A percentile compares a stretch with the other conserved stretches of the same genome.
These are phyloP conservation scores for Patellifolia procumbens DNA, from an alignment of 179 eudicot species.

Conservation along the genomic window DNA sequence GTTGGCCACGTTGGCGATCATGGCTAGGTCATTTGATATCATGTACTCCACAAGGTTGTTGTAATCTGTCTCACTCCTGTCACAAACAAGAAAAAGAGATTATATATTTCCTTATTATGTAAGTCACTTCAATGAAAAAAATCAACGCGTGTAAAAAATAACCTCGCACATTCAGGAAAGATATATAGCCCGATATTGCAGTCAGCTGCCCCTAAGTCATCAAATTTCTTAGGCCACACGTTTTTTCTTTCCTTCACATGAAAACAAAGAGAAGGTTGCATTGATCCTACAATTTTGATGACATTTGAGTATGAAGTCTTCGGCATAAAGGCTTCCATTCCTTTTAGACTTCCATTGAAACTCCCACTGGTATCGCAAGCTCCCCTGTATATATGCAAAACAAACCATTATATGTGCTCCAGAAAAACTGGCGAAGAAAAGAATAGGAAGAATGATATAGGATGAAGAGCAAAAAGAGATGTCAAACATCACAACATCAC, in stretches of 20 bases:
- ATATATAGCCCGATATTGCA: slow-evolving; percentile 14
- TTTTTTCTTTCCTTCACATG: slow-evolving; percentile 9
- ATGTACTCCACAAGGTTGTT: slow-evolving; percentile 23
- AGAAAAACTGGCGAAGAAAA: too few relatives aligned
- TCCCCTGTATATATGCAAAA: slow-evolving; percentile 20
- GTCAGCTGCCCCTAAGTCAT: slow-evolving; percentile 20
- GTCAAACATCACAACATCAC: slow-evolving; percentile 15
- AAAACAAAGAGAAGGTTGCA: slow-evolving; percentile 15
- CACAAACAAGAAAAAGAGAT: slow-evolving; percentile 4
- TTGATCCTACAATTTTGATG: neutral
- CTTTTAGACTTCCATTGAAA: slow-evolving; percentile 1
- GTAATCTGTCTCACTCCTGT: slow-evolving; percentile 22
- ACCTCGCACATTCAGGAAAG: slow-evolving; percentile 22
- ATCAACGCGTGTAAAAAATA: neutral
- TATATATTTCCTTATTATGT: neutral
- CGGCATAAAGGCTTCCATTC: slow-evolving; percentile 21
- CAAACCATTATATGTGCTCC: neutral
- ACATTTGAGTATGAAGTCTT: slow-evolving; percentile 17
- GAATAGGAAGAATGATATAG: neutral
- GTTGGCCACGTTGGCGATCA: slow-evolving; percentile 14
- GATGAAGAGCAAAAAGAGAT: neutral
- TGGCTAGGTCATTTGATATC: slow-evolving; percentile 28
- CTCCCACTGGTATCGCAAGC: slow-evolving; percentile 6
- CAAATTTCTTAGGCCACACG: slow-evolving; percentile 26
- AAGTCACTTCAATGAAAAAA: neutral